A percentile compares a stretch with the other conserved stretches of the same genome.
Evolutionary conservation across 2,329 filamentous ascomycete species (phyloP).

Genomic region (Helicocarpus griseus): DNA sequence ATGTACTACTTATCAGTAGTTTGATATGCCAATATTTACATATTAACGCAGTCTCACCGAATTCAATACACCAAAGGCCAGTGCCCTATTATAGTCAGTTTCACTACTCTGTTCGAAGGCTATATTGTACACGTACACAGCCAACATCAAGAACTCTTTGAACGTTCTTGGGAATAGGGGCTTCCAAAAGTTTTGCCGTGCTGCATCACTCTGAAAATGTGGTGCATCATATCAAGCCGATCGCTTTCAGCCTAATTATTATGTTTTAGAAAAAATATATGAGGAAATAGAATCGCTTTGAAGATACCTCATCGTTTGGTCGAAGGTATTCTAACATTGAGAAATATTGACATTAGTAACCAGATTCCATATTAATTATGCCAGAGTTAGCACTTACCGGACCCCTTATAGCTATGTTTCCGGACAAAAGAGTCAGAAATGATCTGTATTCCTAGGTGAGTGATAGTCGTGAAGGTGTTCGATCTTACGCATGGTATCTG

Average conservation of each 20-base stretch:
- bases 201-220: constrained; percentile 4
- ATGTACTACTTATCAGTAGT: not conserved
- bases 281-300: no score
- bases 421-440: not conserved
- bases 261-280: no score
- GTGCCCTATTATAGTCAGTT: constrained; percentile 5
- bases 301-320: constrained; percentile 11
- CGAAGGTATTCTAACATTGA: constrained; percentile 4
- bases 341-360: not conserved
- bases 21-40: not conserved
- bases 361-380: not conserved
- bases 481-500: not conserved
- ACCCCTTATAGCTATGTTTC: not conserved
- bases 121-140: not conserved
- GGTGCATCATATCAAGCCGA: constrained; percentile 10
- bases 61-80: constrained; percentile 8
- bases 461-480: not conserved
- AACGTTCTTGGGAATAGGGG: constrained; percentile 1
- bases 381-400: no score
- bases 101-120: no score
- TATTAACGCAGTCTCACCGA: constrained; percentile 3
- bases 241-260: constrained; percentile 4
- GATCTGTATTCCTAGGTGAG: not conserved
- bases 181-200: not conserved
- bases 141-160: constrained; percentile 1